Evolutionary conservation across 495 filamentous ascomycete species (phyloP).

Genomic region (Aspergillus nanangensis): DNA sequence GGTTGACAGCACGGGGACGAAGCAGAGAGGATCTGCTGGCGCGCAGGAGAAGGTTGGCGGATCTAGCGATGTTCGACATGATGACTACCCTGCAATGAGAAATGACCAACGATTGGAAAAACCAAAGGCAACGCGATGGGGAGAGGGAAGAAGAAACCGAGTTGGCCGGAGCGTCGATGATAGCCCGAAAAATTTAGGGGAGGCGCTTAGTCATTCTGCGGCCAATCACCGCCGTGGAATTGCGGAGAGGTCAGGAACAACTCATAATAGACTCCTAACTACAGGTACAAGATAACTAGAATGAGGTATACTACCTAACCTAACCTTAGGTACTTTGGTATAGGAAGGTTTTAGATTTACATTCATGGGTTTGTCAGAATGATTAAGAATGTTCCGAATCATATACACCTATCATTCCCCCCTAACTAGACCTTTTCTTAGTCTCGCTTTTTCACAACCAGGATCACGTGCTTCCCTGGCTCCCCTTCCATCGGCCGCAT

Average conservation of each 20-base stretch:
- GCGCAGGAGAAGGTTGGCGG: constrained; percentile 65
- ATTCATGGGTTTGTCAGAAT: no score
- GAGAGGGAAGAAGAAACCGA: constrained; percentile 17
- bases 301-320: no score
- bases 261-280: no score
- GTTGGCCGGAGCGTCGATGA: constrained; percentile 18
- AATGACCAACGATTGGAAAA: constrained; percentile 28
- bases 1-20: constrained; percentile 58
- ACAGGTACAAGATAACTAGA: background rate
- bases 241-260: constrained; percentile 29
- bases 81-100: constrained; percentile 35
- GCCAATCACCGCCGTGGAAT: constrained; percentile 35
- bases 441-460: constrained; percentile 33
- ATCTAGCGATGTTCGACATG: constrained; percentile 63
- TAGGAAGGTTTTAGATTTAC: no score
- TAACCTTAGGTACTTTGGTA: no score
- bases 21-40: constrained; percentile 60
- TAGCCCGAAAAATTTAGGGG: constrained; percentile 41
- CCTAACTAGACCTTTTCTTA: no score
- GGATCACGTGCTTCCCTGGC: constrained; percentile 33
- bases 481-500: constrained; percentile 40
- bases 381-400: no score
- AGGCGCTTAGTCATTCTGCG: constrained; percentile 34
- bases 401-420: no score
- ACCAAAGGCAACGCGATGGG: constrained; percentile 31